phyloP scores from a whole-genome alignment of 2,329 filamentous ascomycete species.

The Cercospora nicotianae region DNA sequence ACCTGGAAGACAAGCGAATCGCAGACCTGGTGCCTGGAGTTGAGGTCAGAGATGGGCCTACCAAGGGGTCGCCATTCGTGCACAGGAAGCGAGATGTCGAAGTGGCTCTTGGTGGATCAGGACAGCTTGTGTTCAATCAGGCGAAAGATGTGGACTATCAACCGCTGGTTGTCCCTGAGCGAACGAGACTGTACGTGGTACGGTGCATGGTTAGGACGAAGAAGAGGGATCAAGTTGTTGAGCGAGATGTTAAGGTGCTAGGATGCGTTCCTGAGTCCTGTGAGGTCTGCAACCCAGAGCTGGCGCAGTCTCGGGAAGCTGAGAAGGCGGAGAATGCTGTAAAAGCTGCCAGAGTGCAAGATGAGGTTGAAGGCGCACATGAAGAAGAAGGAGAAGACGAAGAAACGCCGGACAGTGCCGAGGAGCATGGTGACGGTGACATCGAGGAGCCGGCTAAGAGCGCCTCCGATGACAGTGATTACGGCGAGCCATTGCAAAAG shows the following conservation, averaged over 20 bases:
- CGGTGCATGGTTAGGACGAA: background rate
- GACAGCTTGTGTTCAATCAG: background rate
- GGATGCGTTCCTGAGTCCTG: background rate
- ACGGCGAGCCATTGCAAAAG: background rate
- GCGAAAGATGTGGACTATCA: background rate
- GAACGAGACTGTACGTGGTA: background rate
- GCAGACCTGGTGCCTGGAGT: background rate
- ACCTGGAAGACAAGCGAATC: background rate
- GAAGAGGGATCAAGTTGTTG: background rate
- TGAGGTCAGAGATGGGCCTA: background rate
- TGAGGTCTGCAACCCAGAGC: background rate
- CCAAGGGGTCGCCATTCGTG: slow-evolving; percentile 1
- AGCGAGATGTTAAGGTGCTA: background rate
- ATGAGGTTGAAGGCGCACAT: background rate
- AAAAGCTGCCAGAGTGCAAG: background rate
- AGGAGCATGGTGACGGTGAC: background rate
- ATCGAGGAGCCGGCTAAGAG: background rate
- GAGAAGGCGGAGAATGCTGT: background rate
- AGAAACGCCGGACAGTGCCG: background rate
- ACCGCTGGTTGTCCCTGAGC: background rate
- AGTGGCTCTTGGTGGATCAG: background rate
- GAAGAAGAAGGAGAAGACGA: background rate
- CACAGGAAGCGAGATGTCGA: background rate
- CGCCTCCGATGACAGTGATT: background rate
- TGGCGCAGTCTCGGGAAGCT: background rate